Base-by-base conservation (phyloP, 164 flowering plant species). In the Sextonia rubra region DNA sequence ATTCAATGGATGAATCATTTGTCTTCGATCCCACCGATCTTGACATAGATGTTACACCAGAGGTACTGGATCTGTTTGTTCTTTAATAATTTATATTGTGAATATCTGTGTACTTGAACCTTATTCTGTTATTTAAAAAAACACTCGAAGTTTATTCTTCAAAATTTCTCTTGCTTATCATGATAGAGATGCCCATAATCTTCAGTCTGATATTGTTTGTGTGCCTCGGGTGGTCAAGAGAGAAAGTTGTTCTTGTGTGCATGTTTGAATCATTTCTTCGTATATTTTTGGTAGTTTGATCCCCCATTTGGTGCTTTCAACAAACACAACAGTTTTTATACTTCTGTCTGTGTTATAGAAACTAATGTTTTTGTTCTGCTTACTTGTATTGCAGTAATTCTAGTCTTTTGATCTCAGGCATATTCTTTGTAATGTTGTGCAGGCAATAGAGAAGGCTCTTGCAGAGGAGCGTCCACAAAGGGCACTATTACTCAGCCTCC, bases 21-120 rank as follows among this genome's bases (percentile, higher is more conserved):
- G 83, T 93, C 56, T 95, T 95, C 77, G 97, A 95, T 78, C 99
- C 99, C n/a, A 88, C 94, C 63, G 99, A 95, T 84, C 97, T 95
- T 30, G 98, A 93, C 77, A 87, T 95, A 14, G 97, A 95, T 81
- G 91, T 95, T 55, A 95, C 98, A 70, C 98, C 98, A 14, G 97
- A 88, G 96, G 99, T 95, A 84, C 12, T 14, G 17, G 58, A 52
- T 52, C 58, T 52, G 49, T 37, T 47, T 20, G 24, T 68, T 52
- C 58, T 52, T 52, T 52, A 52, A 52, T 3, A 52, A 3, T 52
- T 20, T 20, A 15, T 52, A 20, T 14, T 52, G 12, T 52, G 58
- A 3, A 15, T 52, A 4, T 52, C n/a, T 52, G n/a, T 52, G 20
- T 20, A 52, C 17, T 52, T 52, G 17, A 15, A 52, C 15, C 14